phyloP scores from a whole-genome alignment of 2,329 filamentous ascomycete genomes.

The Fusarium clavum region DNA sequence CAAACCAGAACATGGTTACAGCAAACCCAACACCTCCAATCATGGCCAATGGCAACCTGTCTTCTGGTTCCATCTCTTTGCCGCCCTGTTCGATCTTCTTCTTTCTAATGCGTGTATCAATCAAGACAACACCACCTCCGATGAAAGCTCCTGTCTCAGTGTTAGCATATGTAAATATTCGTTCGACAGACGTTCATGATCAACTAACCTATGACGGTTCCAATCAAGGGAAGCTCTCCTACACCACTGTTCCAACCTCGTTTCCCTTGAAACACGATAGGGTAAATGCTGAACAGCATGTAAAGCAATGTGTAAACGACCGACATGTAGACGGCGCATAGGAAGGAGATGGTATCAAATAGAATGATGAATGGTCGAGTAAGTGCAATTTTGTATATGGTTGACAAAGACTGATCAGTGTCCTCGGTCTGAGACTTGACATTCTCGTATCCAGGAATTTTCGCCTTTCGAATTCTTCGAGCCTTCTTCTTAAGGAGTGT shows the following conservation, averaged over 20 bases:
- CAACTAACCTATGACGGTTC: conserved; percentile 28
- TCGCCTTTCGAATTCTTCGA: conserved; percentile 31
- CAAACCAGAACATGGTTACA: conserved; percentile 41
- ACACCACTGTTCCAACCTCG: conserved; percentile 37
- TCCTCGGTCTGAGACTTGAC: conserved; percentile 29
- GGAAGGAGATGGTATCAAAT: conserved; percentile 84
- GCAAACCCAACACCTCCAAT: conserved; percentile 35
- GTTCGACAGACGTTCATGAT: not conserved
- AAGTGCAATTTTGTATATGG: conserved; percentile 76
- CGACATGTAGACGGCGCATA: conserved; percentile 84
- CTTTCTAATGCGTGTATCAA: conserved; percentile 28
- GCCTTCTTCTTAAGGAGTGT: conserved; percentile 66
- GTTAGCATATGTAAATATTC: not conserved
- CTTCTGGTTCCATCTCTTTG: conserved; percentile 32
- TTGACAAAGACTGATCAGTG: conserved; percentile 10
- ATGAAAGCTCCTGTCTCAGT: conserved; percentile 22
- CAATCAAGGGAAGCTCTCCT: conserved; percentile 38
- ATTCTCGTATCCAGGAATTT: conserved; percentile 31
- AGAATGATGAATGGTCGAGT: conserved; percentile 74
- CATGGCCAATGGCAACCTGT: conserved; percentile 35
- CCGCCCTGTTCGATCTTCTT: conserved; percentile 24
- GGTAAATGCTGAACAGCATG: conserved; percentile 77
- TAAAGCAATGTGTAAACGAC: conserved; percentile 78
- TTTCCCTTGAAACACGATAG: conserved; percentile 71
- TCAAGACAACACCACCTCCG: conserved; percentile 29